Conservation (phyloP, 371 early-diverging fungal genomes). For the Saksenaea vasiformis region DNA sequence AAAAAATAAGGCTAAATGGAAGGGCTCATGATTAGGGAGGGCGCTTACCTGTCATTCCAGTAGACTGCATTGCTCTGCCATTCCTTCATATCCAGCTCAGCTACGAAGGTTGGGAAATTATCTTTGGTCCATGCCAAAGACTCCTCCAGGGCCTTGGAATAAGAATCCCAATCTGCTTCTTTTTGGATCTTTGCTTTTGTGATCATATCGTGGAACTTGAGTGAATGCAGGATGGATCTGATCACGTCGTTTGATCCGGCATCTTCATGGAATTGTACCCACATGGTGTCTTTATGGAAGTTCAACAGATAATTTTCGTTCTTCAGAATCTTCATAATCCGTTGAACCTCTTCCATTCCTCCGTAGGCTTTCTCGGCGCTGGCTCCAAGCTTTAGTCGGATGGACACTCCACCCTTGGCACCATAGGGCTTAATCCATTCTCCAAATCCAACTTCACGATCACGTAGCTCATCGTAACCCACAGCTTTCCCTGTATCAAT, state of each 20-base stretch:
- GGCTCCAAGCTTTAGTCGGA: slow-evolving; percentile 43
- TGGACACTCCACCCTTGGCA: slow-evolving; percentile 27
- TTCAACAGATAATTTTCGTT: slow-evolving; percentile 51
- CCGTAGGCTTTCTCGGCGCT: slow-evolving; percentile 49
- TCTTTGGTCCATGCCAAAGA: slow-evolving; percentile 51
- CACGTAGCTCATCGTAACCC: slow-evolving; percentile 40
- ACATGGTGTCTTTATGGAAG: slow-evolving; percentile 46
- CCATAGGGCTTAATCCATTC: slow-evolving; percentile 60
- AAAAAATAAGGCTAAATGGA: background rate
- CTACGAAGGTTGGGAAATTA: slow-evolving; percentile 48
- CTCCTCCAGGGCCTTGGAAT: slow-evolving; percentile 33
- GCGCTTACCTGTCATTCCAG: slow-evolving; percentile 58
- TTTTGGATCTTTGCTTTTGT: slow-evolving; percentile 20
- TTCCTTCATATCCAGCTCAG: slow-evolving; percentile 52
- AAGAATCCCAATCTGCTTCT: slow-evolving; percentile 34
- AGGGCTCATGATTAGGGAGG: background rate
- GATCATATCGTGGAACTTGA: slow-evolving; percentile 51
- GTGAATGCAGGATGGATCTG: slow-evolving; percentile 61
- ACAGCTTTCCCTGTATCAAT: slow-evolving; percentile 46
- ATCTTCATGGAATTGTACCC: slow-evolving; percentile 56
- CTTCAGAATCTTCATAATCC: slow-evolving; percentile 37
- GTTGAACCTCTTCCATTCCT: slow-evolving; percentile 38
- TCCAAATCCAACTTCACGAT: slow-evolving; percentile 60
- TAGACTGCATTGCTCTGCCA: slow-evolving; percentile 68
- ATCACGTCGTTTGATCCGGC: slow-evolving; percentile 57